Evolutionary conservation across 108 stramenopile species (phyloP), one percentile per base, ranked within the genome.

Genomic region (Skeletonema potamos): DNA sequence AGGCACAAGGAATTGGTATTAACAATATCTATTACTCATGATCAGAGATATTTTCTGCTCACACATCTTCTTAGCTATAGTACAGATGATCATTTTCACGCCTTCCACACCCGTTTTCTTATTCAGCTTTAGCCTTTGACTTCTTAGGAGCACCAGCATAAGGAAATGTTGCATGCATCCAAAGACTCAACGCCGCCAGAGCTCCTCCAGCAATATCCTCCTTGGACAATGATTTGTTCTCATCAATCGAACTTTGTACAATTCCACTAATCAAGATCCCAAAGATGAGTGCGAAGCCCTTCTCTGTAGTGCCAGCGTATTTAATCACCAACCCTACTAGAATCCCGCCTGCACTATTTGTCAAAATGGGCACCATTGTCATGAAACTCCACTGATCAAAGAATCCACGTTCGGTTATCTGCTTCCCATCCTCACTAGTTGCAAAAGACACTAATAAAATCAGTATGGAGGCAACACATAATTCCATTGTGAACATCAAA

Each of bases 281-380:
- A 77, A 93, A 90, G 33, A 96, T 91, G 1, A 96, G 73, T 20
- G 91, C 93, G 82, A 96, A 96, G 18, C 96, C 96, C 61, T 96
- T 96, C 18, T 86, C 74, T 15, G 94, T 93, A 2, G 87, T 86
- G n/a, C 96, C 96, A 3, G 93, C 94, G 70, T 95, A 84, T 69
- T 97, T 95, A 15, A 93, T 95, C 15, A 98, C 97, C 61, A 96
- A 75, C 27, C 98, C 98, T 2, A 98, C 98, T 0, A 97, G 32
- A 20, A 98, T 88, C 2, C 98, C 98, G 17, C 98, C 98, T 6
- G 85, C 69, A 13, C 95, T 79, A 66, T 97, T 91, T 20, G 86
- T 93, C 10, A 95, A 34, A 57, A 97, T 95, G 9, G 97, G 96
- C 29, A 98, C 54, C 46, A 87, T 60, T 12, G 95, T 96, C 12